Base-by-base conservation (phyloP, 2,329 filamentous ascomycete species). In the Apiospora rasikravindrae region DNA sequence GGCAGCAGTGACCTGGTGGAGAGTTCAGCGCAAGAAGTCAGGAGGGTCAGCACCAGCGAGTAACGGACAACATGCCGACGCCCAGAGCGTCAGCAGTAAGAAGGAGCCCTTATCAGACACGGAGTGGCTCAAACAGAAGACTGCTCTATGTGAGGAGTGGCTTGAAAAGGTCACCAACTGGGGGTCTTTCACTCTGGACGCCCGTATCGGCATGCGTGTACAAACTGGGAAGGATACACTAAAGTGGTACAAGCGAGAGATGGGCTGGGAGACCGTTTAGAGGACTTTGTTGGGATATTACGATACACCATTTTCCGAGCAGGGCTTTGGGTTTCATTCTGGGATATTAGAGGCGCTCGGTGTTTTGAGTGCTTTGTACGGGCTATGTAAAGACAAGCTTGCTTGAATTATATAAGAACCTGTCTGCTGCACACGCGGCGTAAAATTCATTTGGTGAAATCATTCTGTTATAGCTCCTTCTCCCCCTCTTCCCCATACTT, bases 181-280 rank as follows among this genome's bases (percentile, higher is more conserved):
- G 92, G 92, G 94, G 77, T 79, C 82, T 0, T 96, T 91, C 79
- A 87, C 93, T 73, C 84, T 96, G 69, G 94, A 97, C 82, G 90
- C 91, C 24, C 87, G 93, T 75, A 88, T 95, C 69, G 92, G 92
- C 2, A 88, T 95, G 87, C 90, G 92, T 72, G 88, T 94, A 70
- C 90, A 92, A 77, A 92, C 91, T 5, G 92, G 89, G 1, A 82
- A 92, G 76, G 89, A 92, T 77, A 94, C 91, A 22, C 79, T 94
- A 69, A 85, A 82, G 61, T 90, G 89, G 89, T 84, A 78, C 37
- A 80, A 75, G 71, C 73, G 77, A 64, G 76, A 79, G 61, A 75
- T 77, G 24, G 78, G 72, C 22, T 78, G 77, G 78, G 68, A 40
- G 10, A 40, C 0, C 33, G 57, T 10, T n/a, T 64, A 40, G 11